Percentiles rank a stretch among this genome's conserved stretches.
These are phyloP conservation scores for Aleurites moluccanus DNA, from an alignment of 441 rosid genomes.

Conservation along the genomic window DNA sequence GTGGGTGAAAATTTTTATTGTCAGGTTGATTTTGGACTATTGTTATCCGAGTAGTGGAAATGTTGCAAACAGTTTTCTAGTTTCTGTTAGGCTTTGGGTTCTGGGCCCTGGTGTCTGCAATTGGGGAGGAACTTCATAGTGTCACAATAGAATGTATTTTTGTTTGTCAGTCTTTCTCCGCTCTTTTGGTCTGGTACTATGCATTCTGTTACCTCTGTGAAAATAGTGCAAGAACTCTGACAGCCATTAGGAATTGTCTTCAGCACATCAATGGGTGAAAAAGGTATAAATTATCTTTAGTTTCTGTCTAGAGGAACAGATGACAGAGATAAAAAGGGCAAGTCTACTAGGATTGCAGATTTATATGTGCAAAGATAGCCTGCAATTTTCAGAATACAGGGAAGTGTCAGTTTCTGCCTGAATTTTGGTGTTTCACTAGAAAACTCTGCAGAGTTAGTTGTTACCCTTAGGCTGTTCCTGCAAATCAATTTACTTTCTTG, in stretches of 20 bases:
- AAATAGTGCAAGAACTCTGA: constrained; percentile 22
- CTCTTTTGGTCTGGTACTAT: constrained; percentile 19
- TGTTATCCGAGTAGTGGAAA: not conserved
- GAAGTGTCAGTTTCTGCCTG: constrained; percentile 15
- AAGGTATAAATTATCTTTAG: not conserved
- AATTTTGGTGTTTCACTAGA: not conserved
- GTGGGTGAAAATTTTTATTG: constrained; percentile 4
- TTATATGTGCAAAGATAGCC: constrained; percentile 9
- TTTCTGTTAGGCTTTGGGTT: constrained; percentile 30
- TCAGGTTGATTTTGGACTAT: constrained; percentile 1
- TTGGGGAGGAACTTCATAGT: constrained; percentile 4
- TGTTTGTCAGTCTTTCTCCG: constrained; percentile 23
- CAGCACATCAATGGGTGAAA: constrained; percentile 8
- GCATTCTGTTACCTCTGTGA: constrained; percentile 21
- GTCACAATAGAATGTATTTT: constrained; percentile 9
- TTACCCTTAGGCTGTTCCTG: not conserved
- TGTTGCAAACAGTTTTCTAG: constrained; percentile 19
- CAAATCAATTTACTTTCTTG: not conserved
- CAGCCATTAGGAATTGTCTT: constrained; percentile 24
- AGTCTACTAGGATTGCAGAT: not conserved
- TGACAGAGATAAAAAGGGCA: constrained; percentile 9
- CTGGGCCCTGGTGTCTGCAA: constrained; percentile 44
- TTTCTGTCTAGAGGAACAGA: constrained; percentile 10
- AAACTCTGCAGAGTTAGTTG: constrained; percentile 3
- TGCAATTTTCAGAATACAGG: constrained; percentile 9